Percentiles rank a stretch among this genome's conserved stretches.
Conservation (phyloP, 371 early-diverging fungal genomes). For the Haplosporangium sp. region DNA sequence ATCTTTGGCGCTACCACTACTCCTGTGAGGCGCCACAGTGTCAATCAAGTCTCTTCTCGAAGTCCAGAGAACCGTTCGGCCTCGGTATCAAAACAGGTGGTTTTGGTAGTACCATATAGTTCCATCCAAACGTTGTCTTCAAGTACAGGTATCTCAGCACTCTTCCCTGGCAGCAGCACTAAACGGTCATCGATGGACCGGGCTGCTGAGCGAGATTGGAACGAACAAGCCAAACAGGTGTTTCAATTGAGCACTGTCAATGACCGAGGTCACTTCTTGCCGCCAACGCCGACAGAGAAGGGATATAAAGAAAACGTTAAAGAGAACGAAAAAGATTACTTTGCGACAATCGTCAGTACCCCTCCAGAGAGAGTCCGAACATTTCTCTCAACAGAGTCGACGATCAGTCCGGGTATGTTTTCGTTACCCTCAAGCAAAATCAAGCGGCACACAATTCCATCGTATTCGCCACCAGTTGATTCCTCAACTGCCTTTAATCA, state of each 20-base stretch:
- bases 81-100: conserved; percentile 1
- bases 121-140: conserved; percentile 1
- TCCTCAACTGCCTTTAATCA: not conserved
- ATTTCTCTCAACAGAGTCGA: conserved; percentile 42
- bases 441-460: conserved; percentile 35
- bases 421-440: conserved; percentile 26
- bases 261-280: conserved; percentile 37
- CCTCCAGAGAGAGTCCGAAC: conserved; percentile 41
- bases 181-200: conserved; percentile 15
- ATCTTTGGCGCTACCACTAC: conserved; percentile 16
- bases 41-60: conserved; percentile 15
- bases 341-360: conserved; percentile 40
- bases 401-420: conserved; percentile 46
- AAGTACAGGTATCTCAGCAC: not conserved
- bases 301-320: conserved; percentile 17
- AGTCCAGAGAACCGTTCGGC: not conserved
- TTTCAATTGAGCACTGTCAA: conserved; percentile 47
- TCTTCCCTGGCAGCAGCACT: conserved; percentile 1
- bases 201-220: conserved; percentile 28
- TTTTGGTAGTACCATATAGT: not conserved
- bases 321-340: conserved; percentile 25
- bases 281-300: conserved; percentile 32
- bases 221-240: conserved; percentile 38
- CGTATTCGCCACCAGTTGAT: conserved; percentile 12
- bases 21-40: conserved; percentile 16